These are phyloP conservation scores for Leccinum imitatum DNA, from an alignment of 768 basidiomycete species.

Conservation along the genomic window DNA sequence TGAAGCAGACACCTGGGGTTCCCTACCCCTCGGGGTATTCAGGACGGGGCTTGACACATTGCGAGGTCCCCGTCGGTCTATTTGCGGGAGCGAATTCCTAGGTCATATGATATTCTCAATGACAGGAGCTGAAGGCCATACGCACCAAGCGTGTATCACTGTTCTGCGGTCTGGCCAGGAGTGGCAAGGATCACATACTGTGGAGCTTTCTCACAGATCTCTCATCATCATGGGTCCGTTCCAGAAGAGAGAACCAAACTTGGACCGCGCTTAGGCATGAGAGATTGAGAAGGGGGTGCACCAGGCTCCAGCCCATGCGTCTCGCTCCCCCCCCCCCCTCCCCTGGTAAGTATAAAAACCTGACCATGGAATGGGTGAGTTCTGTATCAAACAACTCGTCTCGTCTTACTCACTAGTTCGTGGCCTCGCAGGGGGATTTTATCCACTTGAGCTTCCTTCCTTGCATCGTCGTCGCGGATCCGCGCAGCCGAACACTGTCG, in stretches of 20 bases:
- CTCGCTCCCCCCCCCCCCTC: background rate
- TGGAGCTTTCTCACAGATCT: slow-evolving; percentile 5
- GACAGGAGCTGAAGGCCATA: slow-evolving; percentile 4
- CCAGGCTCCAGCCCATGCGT: background rate
- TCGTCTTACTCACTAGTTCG: slow-evolving; percentile 5
- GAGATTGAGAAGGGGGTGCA: background rate
- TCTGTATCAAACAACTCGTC: background rate
- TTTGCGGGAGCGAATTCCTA: slow-evolving; percentile 7
- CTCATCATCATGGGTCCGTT: slow-evolving; percentile 5
- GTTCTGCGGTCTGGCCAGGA: slow-evolving; percentile 4
- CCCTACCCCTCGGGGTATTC: background rate
- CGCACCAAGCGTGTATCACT: slow-evolving; percentile 14
- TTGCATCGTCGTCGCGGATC: slow-evolving; percentile 35
- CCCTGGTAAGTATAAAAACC: slow-evolving; percentile 19
- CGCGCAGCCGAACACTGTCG: slow-evolving; percentile 33
- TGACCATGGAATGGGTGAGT: slow-evolving; percentile 12
- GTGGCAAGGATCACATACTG: background rate
- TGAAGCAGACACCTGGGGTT: slow-evolving; percentile 1
- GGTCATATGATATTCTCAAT: slow-evolving; percentile 2
- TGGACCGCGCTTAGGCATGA: slow-evolving; percentile 6
- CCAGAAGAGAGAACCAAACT: slow-evolving; percentile 1
- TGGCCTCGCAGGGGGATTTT: slow-evolving; percentile 5
- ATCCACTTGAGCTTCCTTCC: slow-evolving; percentile 20
- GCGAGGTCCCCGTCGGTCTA: slow-evolving; percentile 1
- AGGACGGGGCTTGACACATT: background rate